Conservation (phyloP, 2,329 filamentous ascomycete species). For the Fusarium sp. region DNA sequence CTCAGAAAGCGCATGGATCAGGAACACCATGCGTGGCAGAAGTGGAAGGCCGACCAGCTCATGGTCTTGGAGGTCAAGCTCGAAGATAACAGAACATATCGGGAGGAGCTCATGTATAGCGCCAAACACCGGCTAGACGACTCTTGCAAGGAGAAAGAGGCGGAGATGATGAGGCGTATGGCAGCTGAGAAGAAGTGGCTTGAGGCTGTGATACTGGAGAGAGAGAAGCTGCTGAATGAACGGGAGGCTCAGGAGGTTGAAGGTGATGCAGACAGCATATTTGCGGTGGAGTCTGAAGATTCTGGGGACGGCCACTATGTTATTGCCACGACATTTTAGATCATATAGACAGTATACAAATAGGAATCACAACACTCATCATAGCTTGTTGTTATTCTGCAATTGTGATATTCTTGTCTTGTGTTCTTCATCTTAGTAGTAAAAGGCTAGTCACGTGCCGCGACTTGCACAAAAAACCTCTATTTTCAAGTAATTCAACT, state of each 20-base stretch:
- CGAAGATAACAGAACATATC: conserved; percentile 51
- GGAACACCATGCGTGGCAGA: conserved; percentile 51
- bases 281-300: conserved; percentile 32
- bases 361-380: neutral
- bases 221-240: conserved; percentile 52
- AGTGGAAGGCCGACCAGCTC: conserved; percentile 52
- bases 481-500: neutral
- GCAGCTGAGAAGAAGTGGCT: conserved; percentile 59
- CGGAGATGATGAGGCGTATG: conserved; percentile 46
- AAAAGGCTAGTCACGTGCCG: conserved; percentile 23
- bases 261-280: conserved; percentile 48
- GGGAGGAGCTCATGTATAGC: conserved; percentile 54
- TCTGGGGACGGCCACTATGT: conserved; percentile 11
- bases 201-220: conserved; percentile 54
- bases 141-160: conserved; percentile 41
- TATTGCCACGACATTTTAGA: neutral
- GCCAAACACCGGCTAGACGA: conserved; percentile 45
- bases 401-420: neutral
- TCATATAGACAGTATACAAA: neutral
- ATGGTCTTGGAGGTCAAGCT: conserved; percentile 46
- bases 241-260: conserved; percentile 55
- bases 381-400: neutral
- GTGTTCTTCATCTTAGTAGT: neutral
- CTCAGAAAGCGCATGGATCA: conserved; percentile 53
- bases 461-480: conserved; percentile 32